Base-by-base conservation (phyloP, 148 eudicot genomes). In the Fagopyrum tataricum region DNA sequence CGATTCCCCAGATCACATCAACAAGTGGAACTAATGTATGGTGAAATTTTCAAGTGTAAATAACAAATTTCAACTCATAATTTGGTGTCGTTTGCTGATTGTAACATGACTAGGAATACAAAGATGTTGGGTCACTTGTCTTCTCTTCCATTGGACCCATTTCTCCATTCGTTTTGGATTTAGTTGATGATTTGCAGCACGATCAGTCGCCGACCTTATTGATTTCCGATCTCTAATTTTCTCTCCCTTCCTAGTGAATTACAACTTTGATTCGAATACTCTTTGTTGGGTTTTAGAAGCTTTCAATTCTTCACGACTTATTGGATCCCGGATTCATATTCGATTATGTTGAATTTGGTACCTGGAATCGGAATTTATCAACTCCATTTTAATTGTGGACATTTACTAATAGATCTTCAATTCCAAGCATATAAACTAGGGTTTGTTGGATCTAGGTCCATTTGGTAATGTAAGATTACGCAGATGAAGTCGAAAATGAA, bases 71-170 rank as follows among this genome's bases (percentile, higher is more conserved):
- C 37, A 31, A 31, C 37, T 31, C 37, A 31, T 31, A 31, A 31
- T 31, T 31, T 31, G 37, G 37, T 31, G 37, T 31, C 37, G 37
- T 31, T 31, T 31, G 37, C 1, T 31, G 37, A 31, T 31, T 31
- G 37, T 31, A 31, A 31, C 37, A 31, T 31, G 37, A 31, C 1
- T 31, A 31, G 37, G 37, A 31, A 31, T 31, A 31, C 2, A 31
- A 3, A 31, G 37, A 31, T 2, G 37, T 31, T 31, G 37, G 2
- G 37, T 31, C 37, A 31, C 1, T 3, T n/a, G 31, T 49, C 72
- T 69, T 69, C 49, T 42, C 72, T 69, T 70, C 72, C 18, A 70
- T 70, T 70, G 72, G 72, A 70, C 43, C 72, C 72, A 43, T 70
- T 23, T 70, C 72, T 43, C 52, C 14, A 15, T 20, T 12, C 70